phyloP scores from a whole-genome alignment of 179 eudicot species.

The Drosera spatulata region DNA sequence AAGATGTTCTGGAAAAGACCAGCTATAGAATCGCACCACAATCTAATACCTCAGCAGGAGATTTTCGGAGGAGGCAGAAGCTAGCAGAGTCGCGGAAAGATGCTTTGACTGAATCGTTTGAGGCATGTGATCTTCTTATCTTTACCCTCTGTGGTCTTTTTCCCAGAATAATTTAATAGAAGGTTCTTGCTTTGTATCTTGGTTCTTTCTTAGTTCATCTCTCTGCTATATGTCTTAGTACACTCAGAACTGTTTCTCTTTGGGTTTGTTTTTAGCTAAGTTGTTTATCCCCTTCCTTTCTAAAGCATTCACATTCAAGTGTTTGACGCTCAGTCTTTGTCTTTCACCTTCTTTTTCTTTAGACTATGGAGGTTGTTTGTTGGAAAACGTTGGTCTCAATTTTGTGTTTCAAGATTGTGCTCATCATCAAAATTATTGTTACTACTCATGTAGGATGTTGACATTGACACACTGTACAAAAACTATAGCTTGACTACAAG shows the following conservation, averaged over 20 bases:
- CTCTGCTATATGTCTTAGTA: not conserved
- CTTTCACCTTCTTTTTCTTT: too few relatives aligned
- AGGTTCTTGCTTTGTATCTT: not conserved
- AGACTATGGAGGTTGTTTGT: too few relatives aligned
- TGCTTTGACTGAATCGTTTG: constrained; percentile 69
- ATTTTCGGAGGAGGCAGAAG: constrained; percentile 56
- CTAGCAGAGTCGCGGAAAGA: constrained; percentile 69
- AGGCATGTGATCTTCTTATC: constrained; percentile 35
- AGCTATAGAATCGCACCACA: constrained; percentile 53
- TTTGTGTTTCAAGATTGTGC: too few relatives aligned
- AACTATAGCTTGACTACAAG: constrained; percentile 56
- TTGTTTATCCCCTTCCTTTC: too few relatives aligned
- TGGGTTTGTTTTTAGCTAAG: too few relatives aligned
- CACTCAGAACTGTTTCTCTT: too few relatives aligned
- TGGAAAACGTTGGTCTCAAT: too few relatives aligned
- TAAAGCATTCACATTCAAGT: too few relatives aligned
- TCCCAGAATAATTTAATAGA: not conserved
- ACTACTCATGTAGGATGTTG: constrained; percentile 46
- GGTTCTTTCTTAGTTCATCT: not conserved
- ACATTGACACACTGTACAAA: constrained; percentile 61
- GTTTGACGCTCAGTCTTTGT: too few relatives aligned
- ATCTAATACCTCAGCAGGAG: constrained; percentile 42
- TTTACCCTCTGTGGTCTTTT: not conserved
- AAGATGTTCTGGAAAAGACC: constrained; percentile 91
- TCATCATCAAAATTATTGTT: not conserved